phyloP scores from a whole-genome alignment of 2,329 filamentous ascomycete genomes.

The Mariannaea elegans region DNA sequence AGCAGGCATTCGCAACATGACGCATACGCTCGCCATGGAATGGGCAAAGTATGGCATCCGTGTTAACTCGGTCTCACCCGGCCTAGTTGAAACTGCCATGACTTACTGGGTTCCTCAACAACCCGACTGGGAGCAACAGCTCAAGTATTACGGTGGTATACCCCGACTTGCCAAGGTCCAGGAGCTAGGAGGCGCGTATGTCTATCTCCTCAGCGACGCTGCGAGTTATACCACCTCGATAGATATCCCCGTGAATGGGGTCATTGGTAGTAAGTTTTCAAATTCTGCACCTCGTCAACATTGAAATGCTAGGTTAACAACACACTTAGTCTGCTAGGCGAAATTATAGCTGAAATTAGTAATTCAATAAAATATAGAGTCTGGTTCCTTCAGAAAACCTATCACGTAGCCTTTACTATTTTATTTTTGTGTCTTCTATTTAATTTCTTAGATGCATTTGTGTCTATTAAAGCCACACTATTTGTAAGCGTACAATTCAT shows the following conservation, averaged over 20 bases:
- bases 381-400: too few species aligned
- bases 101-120: constrained; percentile 60
- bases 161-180: constrained; percentile 61
- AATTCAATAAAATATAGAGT: too few species aligned
- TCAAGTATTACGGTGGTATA: constrained; percentile 67
- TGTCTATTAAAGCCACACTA: too few species aligned
- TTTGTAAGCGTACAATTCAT: too few species aligned
- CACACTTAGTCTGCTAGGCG: too few species aligned
- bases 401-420: too few species aligned
- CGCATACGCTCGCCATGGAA: constrained; percentile 54
- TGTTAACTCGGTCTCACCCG: constrained; percentile 15
- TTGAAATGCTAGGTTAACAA: too few species aligned
- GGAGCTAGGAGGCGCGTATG: constrained; percentile 66
- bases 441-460: too few species aligned
- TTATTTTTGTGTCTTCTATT: too few species aligned
- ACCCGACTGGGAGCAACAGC: constrained; percentile 64
- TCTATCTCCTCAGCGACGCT: constrained; percentile 62
- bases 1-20: constrained; percentile 51
- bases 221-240: constrained; percentile 60
- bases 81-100: constrained; percentile 51
- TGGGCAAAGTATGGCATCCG: constrained; percentile 55
- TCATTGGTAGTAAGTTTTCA: too few species aligned
- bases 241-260: constrained; percentile 52
- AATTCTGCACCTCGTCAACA: too few species aligned
- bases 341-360: too few species aligned